A percentile compares a stretch with the other conserved stretches of the same genome.
Conservation (phyloP, 2,329 filamentous ascomycete species). For the Phaeosphaeriaceae sp. region DNA sequence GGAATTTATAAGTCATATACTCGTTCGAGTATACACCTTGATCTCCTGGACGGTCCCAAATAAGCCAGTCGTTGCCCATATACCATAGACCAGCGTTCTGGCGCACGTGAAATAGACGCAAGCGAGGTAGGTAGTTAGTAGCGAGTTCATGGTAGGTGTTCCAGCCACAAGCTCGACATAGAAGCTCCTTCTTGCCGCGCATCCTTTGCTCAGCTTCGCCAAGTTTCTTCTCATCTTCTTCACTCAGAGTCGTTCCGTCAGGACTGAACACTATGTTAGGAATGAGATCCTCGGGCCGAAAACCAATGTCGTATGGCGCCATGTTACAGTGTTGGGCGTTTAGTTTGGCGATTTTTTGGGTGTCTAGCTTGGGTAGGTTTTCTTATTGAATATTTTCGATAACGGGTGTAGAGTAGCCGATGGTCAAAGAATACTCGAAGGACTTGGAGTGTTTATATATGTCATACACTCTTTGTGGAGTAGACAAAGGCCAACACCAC, state of each 20-base stretch:
- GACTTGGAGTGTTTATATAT: no score
- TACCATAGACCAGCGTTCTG: slow-evolving; percentile 1
- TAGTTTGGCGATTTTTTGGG: no score
- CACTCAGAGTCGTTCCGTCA: neutral
- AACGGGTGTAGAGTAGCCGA: no score
- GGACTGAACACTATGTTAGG: neutral
- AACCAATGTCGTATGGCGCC: neutral
- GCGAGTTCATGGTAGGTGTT: slow-evolving; percentile 2
- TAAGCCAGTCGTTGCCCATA: slow-evolving; percentile 7
- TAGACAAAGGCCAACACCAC: no score
- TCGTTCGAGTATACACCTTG: neutral
- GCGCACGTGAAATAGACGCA: slow-evolving; percentile 3
- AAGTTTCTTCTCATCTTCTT: neutral
- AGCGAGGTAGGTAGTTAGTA: slow-evolving; percentile 4
- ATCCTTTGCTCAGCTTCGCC: neutral
- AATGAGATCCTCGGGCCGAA: neutral
- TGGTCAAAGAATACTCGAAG: no score
- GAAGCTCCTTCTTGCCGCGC: neutral
- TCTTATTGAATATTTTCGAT: no score
- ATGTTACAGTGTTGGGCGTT: neutral
- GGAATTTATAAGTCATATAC: slow-evolving; percentile 8
- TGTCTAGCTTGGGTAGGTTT: no score
- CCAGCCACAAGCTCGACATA: slow-evolving; percentile 14
- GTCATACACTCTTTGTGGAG: no score
- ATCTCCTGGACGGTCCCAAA: slow-evolving; percentile 8